phyloP scores from a whole-genome alignment of 805 yeast genomes.

The Kuraishia borneana region DNA sequence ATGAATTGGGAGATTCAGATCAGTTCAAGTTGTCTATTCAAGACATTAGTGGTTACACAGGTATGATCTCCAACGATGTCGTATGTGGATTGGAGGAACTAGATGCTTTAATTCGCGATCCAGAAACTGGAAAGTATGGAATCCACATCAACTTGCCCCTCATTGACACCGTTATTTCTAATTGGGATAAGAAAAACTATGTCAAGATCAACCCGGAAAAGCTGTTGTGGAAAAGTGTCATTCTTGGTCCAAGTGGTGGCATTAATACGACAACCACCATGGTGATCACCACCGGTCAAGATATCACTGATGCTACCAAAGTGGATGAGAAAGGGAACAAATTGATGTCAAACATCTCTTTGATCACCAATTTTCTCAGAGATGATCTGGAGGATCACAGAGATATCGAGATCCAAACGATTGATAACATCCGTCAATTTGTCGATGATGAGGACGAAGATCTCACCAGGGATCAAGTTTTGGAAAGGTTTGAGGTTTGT shows the following conservation, averaged over 20 bases:
- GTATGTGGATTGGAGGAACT: slow-evolving; percentile 78
- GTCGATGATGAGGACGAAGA: background rate
- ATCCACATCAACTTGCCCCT: slow-evolving; percentile 35
- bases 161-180: slow-evolving; percentile 28
- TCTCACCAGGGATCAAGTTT: background rate
- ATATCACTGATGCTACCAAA: slow-evolving; percentile 3
- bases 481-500: slow-evolving; percentile 1
- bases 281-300: slow-evolving; percentile 16
- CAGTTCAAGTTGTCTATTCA: slow-evolving; percentile 35
- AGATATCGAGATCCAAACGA: slow-evolving; percentile 44
- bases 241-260: slow-evolving; percentile 83
- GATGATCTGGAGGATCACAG: slow-evolving; percentile 62
- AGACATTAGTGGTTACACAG: slow-evolving; percentile 57
- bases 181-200: slow-evolving; percentile 47
- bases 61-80: slow-evolving; percentile 82
- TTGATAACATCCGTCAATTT: slow-evolving; percentile 28
- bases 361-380: slow-evolving; percentile 46
- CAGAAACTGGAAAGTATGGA: slow-evolving; percentile 33
- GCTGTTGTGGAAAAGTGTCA: slow-evolving; percentile 71
- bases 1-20: background rate
- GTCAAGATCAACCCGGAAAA: slow-evolving; percentile 37
- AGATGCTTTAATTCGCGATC: slow-evolving; percentile 42
- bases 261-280: slow-evolving; percentile 49
- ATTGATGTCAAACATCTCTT: slow-evolving; percentile 38
- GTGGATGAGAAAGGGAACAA: slow-evolving; percentile 15